phyloP scores from a whole-genome alignment of 805 yeast genomes.

The Hanseniaspora taiwanica region DNA sequence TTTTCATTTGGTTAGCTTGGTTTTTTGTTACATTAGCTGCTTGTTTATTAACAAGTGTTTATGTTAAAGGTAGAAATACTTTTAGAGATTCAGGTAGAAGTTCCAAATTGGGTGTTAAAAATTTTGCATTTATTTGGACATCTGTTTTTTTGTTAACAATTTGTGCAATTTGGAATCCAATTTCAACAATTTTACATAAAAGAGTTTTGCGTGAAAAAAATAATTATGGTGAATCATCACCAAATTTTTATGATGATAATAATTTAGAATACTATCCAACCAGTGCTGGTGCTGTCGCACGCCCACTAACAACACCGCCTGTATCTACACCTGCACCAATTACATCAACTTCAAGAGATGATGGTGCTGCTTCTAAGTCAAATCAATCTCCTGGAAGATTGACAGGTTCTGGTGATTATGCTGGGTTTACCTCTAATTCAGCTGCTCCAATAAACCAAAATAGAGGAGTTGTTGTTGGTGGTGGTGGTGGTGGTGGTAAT shows the following conservation, averaged over 20 bases:
- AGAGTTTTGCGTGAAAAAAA: background rate
- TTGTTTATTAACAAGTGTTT: slow-evolving; percentile 39
- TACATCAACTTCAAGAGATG: slow-evolving; percentile 24
- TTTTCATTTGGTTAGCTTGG: slow-evolving; percentile 25
- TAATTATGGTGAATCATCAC: too few relatives aligned
- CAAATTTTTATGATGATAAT: too few relatives aligned
- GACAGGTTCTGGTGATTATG: background rate
- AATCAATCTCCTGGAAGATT: background rate
- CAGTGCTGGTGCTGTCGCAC: background rate
- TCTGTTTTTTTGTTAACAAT: slow-evolving; percentile 21
- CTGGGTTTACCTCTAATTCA: background rate
- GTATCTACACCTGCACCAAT: slow-evolving; percentile 17
- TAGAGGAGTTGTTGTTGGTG: too few relatives aligned
- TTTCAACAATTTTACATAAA: slow-evolving; percentile 3
- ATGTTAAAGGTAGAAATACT: slow-evolving; percentile 36
- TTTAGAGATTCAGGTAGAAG: slow-evolving; percentile 31
- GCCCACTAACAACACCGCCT: background rate
- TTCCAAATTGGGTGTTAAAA: slow-evolving; percentile 33
- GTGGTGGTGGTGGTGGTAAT: too few relatives aligned
- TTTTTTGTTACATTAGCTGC: slow-evolving; percentile 35
- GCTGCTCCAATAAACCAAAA: too few relatives aligned
- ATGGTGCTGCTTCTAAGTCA: background rate
- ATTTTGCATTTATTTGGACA: slow-evolving; percentile 56
- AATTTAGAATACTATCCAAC: background rate
- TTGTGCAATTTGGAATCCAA: slow-evolving; percentile 4